phyloP scores from a whole-genome alignment of 2,329 filamentous ascomycete genomes.

The Paracorniculantispora psalliotae region DNA sequence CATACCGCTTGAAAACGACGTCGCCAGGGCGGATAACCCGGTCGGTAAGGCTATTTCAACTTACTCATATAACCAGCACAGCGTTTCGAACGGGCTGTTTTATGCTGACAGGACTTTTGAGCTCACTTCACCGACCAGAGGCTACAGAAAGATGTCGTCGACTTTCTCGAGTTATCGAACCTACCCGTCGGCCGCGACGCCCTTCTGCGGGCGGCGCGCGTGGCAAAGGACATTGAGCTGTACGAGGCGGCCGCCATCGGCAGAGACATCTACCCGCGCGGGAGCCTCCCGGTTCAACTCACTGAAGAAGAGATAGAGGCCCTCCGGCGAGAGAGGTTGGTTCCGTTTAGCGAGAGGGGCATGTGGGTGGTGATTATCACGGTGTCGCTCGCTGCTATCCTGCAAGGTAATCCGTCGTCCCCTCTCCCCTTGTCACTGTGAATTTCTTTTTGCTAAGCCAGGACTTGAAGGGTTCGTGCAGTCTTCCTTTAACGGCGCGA shows the following conservation, averaged over 20 bases:
- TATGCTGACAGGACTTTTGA: constrained; percentile 15
- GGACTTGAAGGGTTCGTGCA: constrained; percentile 34
- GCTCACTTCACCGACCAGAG: constrained; percentile 35
- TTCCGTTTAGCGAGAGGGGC: constrained; percentile 33
- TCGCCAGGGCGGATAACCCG: no score
- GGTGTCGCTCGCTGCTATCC: constrained; percentile 39
- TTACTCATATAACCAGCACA: no score
- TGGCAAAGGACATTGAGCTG: constrained; percentile 34
- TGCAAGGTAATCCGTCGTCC: constrained; percentile 26
- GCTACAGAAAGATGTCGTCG: constrained; percentile 30
- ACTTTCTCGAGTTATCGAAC: constrained; percentile 27
- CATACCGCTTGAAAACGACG: no score
- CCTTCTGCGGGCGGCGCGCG: constrained; percentile 34
- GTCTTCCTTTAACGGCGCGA: constrained; percentile 39
- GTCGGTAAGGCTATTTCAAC: no score
- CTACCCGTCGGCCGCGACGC: constrained; percentile 25
- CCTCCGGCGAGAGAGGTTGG: constrained; percentile 33
- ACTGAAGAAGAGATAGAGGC: constrained; percentile 32
- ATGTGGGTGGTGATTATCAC: constrained; percentile 38
- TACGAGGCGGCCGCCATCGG: constrained; percentile 35
- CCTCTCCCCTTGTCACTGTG: not conserved
- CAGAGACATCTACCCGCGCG: constrained; percentile 18
- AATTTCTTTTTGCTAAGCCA: not conserved
- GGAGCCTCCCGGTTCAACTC: constrained; percentile 28
- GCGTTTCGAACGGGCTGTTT: no score